These are phyloP conservation scores for Hanseniaspora valbyensis DNA, from an alignment of 805 yeast genomes.

Conservation along the genomic window DNA sequence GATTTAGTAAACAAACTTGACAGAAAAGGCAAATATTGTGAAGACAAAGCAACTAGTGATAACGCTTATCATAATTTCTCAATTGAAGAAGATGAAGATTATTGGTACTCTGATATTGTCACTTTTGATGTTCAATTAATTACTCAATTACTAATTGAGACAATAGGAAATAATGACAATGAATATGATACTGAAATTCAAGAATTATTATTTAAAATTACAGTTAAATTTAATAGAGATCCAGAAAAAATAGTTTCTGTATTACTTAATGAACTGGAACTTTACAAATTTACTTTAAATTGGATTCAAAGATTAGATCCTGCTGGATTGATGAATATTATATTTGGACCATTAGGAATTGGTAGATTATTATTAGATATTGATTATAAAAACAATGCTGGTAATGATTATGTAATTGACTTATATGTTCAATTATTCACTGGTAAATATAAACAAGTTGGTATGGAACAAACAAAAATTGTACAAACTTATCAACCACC, in stretches of 20 bases:
- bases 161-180: conserved; percentile 22
- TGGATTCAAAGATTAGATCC: conserved; percentile 50
- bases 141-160: conserved; percentile 59
- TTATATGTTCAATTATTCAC: conserved; percentile 79
- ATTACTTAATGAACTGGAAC: conserved; percentile 52
- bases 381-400: neutral
- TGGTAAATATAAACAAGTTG: conserved; percentile 49
- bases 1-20: conserved; percentile 39
- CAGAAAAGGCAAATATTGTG: conserved; percentile 24
- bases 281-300: conserved; percentile 47
- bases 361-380: conserved; percentile 5
- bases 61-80: conserved; percentile 28
- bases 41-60: conserved; percentile 17
- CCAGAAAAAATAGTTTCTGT: conserved; percentile 69
- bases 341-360: conserved; percentile 5
- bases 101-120: conserved; percentile 25
- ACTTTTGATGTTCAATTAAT: conserved; percentile 57
- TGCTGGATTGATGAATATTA: conserved; percentile 9
- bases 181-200: conserved; percentile 34
- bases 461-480: neutral
- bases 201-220: conserved; percentile 55
- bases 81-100: conserved; percentile 31
- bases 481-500: conserved; percentile 83
- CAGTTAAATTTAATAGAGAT: conserved; percentile 54
- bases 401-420: conserved; percentile 55